Evolutionary conservation across 108 stramenopile genomes (phyloP).

Genomic region (Nitzschia sp.): DNA sequence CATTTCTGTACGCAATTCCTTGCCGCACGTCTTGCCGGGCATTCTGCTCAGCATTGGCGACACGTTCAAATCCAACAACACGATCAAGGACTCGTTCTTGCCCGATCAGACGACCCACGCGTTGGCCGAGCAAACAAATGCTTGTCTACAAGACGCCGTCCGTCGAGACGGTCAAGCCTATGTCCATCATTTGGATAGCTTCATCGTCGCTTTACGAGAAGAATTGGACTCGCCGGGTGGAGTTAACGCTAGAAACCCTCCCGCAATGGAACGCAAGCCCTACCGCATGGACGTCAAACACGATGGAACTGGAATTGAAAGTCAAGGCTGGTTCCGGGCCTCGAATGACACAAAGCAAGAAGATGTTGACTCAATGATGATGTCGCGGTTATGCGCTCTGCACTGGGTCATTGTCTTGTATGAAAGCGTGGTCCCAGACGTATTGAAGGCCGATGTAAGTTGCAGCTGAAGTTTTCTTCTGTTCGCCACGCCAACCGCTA

Average conservation of each 20-base stretch:
- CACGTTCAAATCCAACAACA: conserved; percentile 48
- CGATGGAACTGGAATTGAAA: conserved; percentile 84
- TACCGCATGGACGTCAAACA: conserved; percentile 86
- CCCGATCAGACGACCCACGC: conserved; percentile 86
- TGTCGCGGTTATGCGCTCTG: conserved; percentile 81
- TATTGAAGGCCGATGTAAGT: conserved; percentile 82
- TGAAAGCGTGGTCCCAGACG: conserved; percentile 81
- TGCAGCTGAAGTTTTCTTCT: not conserved
- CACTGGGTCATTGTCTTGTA: conserved; percentile 88
- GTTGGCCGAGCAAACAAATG: conserved; percentile 83
- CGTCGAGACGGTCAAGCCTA: conserved; percentile 74
- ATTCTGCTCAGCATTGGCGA: conserved; percentile 79
- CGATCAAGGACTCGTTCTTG: conserved; percentile 68
- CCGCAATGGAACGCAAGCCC: conserved; percentile 74
- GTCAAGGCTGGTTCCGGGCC: conserved; percentile 83
- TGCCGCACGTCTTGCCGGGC: conserved; percentile 85
- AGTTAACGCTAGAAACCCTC: conserved; percentile 70
- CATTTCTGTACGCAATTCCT: conserved; percentile 76
- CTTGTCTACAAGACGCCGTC: conserved; percentile 76
- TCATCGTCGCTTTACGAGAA: conserved; percentile 82
- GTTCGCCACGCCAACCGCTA: not conserved
- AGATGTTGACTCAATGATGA: conserved; percentile 60
- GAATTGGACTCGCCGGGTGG: conserved; percentile 87
- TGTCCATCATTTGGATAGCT: conserved; percentile 82
- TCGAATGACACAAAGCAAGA: conserved; percentile 53